These are phyloP conservation scores for Sporothrix variecibatus DNA, from an alignment of 2,329 filamentous ascomycete genomes.

Conservation along the genomic window DNA sequence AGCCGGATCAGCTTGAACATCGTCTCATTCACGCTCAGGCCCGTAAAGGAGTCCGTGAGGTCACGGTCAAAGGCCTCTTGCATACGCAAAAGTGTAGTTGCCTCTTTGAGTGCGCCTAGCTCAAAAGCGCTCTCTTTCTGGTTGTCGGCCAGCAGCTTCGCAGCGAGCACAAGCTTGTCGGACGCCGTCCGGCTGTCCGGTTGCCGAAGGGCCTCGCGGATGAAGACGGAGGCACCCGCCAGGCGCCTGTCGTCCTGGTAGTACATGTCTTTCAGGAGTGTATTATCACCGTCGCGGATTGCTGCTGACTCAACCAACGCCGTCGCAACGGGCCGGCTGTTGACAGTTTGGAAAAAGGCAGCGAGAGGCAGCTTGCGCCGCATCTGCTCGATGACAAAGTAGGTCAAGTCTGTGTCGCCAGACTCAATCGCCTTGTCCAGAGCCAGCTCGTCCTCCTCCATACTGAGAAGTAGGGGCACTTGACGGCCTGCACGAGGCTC, in stretches of 20 bases:
- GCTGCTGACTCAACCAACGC: slow-evolving; percentile 88
- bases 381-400: slow-evolving; percentile 81
- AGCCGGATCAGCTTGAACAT: slow-evolving; percentile 83
- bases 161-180: slow-evolving; percentile 87
- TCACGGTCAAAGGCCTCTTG: slow-evolving; percentile 88
- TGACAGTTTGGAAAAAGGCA: slow-evolving; percentile 90
- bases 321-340: slow-evolving; percentile 78
- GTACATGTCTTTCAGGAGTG: slow-evolving; percentile 88
- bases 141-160: slow-evolving; percentile 75
- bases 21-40: slow-evolving; percentile 87
- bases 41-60: slow-evolving; percentile 73
- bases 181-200: slow-evolving; percentile 67
- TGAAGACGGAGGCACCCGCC: slow-evolving; percentile 84
- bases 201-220: slow-evolving; percentile 79
- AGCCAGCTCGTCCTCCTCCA: slow-evolving; percentile 94
- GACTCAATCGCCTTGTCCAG: slow-evolving; percentile 96
- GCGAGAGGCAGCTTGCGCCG: slow-evolving; percentile 89
- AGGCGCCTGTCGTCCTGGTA: slow-evolving; percentile 93
- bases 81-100: slow-evolving; percentile 74
- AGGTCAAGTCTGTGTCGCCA: slow-evolving; percentile 90
- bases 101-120: slow-evolving; percentile 75
- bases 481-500: slow-evolving; percentile 95
- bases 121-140: slow-evolving; percentile 78
- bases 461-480: slow-evolving; percentile 86
- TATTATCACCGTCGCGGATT: slow-evolving; percentile 67